phyloP scores from a whole-genome alignment of 345 rosid species.

The Populus nigra region DNA sequence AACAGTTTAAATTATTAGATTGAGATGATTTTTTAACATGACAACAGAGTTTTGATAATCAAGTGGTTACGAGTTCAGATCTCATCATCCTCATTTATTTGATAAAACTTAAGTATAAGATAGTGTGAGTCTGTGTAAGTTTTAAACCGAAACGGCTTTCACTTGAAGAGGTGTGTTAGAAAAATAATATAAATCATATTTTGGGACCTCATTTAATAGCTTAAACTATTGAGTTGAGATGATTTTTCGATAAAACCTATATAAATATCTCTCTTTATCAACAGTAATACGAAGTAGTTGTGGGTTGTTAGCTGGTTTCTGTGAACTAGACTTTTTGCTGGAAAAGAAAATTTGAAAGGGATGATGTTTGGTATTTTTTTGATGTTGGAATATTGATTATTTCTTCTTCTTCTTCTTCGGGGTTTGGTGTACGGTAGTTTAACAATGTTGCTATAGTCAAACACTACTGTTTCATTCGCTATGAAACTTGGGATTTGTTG shows the following conservation, averaged over 20 bases:
- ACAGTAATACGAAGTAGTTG: neutral
- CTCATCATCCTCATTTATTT: no score
- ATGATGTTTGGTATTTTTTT: neutral
- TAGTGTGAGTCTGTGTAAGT: rapidly evolving
- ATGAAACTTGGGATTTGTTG: neutral
- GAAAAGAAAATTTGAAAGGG: neutral
- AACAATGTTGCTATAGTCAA: neutral
- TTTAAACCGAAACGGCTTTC: rapidly evolving
- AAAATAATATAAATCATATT: no score
- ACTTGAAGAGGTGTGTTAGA: rapidly evolving
- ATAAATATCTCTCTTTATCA: neutral
- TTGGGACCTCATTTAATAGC: rapidly evolving
- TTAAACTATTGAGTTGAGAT: no score
- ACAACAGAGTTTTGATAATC: rapidly evolving
- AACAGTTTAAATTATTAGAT: no score
- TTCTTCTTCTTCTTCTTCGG: neutral
- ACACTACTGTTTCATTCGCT: neutral
- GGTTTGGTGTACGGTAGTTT: neutral
- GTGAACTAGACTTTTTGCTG: neutral
- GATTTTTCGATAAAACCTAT: no score
- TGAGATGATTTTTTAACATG: no score
- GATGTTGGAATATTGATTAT: neutral
- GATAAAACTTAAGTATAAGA: no score
- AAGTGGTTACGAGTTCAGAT: no score
- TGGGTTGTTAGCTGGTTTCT: neutral